Conservation (phyloP, 2,329 filamentous ascomycete species). For the Pseudogymnoascus verrucosus region DNA sequence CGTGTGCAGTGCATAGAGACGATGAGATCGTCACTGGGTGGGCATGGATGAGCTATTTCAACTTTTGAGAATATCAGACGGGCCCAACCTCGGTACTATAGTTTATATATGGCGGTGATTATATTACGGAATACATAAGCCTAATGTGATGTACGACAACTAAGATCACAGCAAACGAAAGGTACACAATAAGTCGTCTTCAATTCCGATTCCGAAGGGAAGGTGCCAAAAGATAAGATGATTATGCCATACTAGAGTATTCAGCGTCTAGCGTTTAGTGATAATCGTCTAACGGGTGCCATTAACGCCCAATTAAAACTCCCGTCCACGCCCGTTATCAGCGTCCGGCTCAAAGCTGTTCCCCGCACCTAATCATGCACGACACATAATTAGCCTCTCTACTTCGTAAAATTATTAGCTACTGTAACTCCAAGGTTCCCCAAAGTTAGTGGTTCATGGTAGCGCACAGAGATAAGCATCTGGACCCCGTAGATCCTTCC, state of each 20-base stretch:
- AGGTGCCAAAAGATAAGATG: neutral
- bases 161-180: neutral
- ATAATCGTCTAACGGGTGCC: neutral
- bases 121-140: neutral
- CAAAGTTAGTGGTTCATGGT: neutral
- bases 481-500: constrained; percentile 7
- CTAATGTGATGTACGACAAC: neutral
- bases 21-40: neutral
- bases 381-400: constrained; percentile 1
- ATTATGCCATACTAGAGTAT: neutral
- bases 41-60: neutral
- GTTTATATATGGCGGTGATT: neutral
- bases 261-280: neutral
- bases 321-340: neutral
- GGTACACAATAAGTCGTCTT: neutral
- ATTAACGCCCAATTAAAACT: neutral
- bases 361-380: constrained; percentile 3
- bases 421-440: neutral
- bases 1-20: neutral
- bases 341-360: neutral
- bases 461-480: constrained; percentile 1
- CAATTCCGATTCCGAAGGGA: neutral
- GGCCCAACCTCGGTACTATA: neutral
- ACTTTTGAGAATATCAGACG: neutral
- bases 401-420: constrained; percentile 7